These are phyloP conservation scores for Penicillium pulvis DNA, from an alignment of 495 filamentous ascomycete species.

Conservation along the genomic window DNA sequence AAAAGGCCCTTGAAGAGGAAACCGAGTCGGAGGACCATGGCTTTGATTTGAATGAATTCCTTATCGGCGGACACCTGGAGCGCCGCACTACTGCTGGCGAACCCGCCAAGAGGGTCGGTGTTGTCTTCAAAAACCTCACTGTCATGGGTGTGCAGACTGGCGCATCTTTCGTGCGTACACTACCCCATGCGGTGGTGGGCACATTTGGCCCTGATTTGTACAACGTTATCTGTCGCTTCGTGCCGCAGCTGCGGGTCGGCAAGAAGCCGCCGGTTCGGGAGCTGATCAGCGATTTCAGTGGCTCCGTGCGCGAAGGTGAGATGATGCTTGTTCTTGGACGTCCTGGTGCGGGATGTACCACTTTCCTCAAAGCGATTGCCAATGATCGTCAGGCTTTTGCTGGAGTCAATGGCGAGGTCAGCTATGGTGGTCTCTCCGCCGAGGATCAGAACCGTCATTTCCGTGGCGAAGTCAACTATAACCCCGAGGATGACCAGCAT, in stretches of 20 bases:
- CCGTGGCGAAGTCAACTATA: constrained; percentile 81
- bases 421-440: constrained; percentile 75
- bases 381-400: constrained; percentile 70
- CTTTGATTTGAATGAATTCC: constrained; percentile 73
- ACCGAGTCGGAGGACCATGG: constrained; percentile 41
- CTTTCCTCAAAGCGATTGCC: constrained; percentile 75
- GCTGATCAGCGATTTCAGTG: constrained; percentile 75
- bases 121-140: constrained; percentile 77
- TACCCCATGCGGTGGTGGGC: constrained; percentile 77
- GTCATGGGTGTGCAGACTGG: constrained; percentile 72
- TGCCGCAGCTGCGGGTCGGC: constrained; percentile 62
- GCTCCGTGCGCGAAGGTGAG: constrained; percentile 75
- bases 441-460: constrained; percentile 68
- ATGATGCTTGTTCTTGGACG: constrained; percentile 85
- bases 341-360: constrained; percentile 78
- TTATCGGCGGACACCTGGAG: constrained; percentile 80
- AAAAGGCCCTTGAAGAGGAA: constrained; percentile 34
- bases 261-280: constrained; percentile 54
- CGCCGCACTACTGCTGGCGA: constrained; percentile 65
- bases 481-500: constrained; percentile 80
- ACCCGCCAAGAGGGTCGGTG: constrained; percentile 81
- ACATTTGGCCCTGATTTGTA: constrained; percentile 87
- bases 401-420: constrained; percentile 68
- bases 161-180: constrained; percentile 68
- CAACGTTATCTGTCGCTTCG: constrained; percentile 60